A percentile compares a stretch with the other conserved stretches of the same genome.
Conservation (phyloP, 768 basidiomycete species). For the Ephemerocybe angulata region DNA sequence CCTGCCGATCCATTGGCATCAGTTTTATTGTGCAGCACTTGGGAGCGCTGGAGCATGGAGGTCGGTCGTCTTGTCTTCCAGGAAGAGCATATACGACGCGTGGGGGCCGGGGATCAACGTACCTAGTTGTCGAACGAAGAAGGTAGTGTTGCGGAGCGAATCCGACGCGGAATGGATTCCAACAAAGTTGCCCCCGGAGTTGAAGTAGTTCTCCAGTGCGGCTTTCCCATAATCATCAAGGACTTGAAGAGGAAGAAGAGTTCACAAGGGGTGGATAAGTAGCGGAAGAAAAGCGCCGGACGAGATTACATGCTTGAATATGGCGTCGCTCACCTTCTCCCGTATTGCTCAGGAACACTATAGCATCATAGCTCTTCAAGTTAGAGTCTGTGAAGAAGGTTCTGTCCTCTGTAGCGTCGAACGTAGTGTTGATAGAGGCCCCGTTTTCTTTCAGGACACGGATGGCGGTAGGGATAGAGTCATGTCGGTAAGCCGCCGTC, state of each 20-base stretch:
- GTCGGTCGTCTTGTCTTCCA: no score
- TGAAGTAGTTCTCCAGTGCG: constrained; percentile 62
- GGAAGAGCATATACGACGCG: no score
- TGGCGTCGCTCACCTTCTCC: constrained; percentile 51
- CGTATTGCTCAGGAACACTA: constrained; percentile 67
- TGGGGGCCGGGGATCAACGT: no score
- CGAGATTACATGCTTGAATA: no score
- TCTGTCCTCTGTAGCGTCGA: constrained; percentile 65
- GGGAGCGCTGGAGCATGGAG: no score
- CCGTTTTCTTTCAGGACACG: constrained; percentile 46
- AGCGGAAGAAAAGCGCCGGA: no score
- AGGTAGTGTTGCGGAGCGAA: constrained; percentile 52
- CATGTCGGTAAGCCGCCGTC: constrained; percentile 63
- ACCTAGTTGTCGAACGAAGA: constrained; percentile 57
- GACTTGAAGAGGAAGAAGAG: constrained; percentile 34
- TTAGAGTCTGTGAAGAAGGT: constrained; percentile 51
- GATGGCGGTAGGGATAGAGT: constrained; percentile 71
- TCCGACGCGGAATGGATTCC: constrained; percentile 68
- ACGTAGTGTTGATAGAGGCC: constrained; percentile 45
- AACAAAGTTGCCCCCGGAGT: constrained; percentile 67
- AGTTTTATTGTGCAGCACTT: no score
- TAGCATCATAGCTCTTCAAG: constrained; percentile 55
- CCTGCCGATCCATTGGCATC: constrained; percentile 29
- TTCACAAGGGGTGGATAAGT: no score
- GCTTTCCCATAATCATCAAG: constrained; percentile 55